These are phyloP conservation scores for Lactarius sanguifluus DNA, from an alignment of 768 basidiomycete species.

Conservation along the genomic window DNA sequence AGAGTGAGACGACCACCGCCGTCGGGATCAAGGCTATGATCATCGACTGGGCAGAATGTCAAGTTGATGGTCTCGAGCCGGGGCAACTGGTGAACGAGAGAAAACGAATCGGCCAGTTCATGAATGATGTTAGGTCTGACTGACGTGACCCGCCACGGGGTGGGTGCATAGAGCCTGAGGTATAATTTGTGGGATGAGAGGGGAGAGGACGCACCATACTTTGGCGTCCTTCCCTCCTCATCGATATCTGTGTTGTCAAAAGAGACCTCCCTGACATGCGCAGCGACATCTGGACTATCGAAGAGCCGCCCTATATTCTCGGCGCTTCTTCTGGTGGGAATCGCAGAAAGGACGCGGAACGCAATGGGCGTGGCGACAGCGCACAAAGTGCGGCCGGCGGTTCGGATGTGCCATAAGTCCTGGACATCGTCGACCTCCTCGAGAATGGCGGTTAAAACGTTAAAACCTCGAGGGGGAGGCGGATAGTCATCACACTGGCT, in stretches of 20 bases:
- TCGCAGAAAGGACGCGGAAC: background rate
- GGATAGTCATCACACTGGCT: background rate
- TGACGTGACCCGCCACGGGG: background rate
- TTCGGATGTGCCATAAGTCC: background rate
- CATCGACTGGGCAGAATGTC: too few relatives aligned
- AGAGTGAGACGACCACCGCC: background rate
- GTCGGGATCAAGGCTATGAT: background rate
- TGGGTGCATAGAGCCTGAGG: too few relatives aligned
- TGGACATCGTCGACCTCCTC: background rate
- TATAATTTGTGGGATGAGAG: too few relatives aligned
- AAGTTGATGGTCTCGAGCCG: background rate
- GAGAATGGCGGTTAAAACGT: background rate
- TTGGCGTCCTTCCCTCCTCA: too few relatives aligned
- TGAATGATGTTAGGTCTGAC: background rate
- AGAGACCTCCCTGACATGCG: too few relatives aligned
- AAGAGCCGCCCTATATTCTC: too few relatives aligned
- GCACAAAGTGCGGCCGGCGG: background rate
- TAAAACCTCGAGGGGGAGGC: background rate
- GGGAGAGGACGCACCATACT: too few relatives aligned
- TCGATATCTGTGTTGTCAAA: too few relatives aligned
- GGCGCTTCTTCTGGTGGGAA: background rate
- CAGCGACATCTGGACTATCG: too few relatives aligned
- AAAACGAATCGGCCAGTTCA: background rate
- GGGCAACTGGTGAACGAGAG: background rate
- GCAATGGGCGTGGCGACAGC: slow-evolving; percentile 2